Evolutionary conservation across 306 rosid species (phyloP).

Genomic region (Oemleria cerasiformis): DNA sequence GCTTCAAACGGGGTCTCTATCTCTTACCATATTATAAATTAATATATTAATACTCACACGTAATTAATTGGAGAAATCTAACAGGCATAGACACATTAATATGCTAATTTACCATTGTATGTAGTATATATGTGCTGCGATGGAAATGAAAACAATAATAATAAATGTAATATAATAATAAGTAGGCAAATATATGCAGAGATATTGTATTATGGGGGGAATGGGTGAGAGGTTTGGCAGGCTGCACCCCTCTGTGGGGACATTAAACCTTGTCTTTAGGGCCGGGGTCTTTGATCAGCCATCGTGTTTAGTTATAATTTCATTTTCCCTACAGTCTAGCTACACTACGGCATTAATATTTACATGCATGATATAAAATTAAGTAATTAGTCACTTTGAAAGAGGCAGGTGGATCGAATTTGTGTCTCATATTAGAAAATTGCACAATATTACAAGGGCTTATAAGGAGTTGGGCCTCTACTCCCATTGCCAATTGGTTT

Average conservation of each 20-base stretch:
- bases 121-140: background rate
- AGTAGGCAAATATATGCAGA: background rate
- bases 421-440: no score
- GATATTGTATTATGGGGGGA: background rate
- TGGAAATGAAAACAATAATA: background rate
- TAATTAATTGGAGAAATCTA: background rate
- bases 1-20: no score
- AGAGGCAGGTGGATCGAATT: no score
- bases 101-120: no score
- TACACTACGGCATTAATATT: no score
- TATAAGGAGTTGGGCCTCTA: no score
- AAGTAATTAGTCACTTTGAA: no score
- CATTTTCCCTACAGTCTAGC: slow-evolving; percentile 23
- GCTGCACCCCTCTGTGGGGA: slow-evolving; percentile 68
- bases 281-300: slow-evolving; percentile 43
- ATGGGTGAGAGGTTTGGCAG: slow-evolving; percentile 31
- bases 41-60: no score
- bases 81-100: background rate
- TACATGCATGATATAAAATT: no score
- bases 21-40: no score
- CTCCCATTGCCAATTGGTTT: no score
- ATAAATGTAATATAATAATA: background rate
- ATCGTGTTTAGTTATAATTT: slow-evolving; percentile 17
- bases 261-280: slow-evolving; percentile 84
- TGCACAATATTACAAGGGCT: no score